A percentile compares a stretch with the other conserved stretches of the same genome.
These are phyloP conservation scores for Chaetomidium leptoderma DNA, from an alignment of 495 filamentous ascomycete genomes.

Conservation along the genomic window DNA sequence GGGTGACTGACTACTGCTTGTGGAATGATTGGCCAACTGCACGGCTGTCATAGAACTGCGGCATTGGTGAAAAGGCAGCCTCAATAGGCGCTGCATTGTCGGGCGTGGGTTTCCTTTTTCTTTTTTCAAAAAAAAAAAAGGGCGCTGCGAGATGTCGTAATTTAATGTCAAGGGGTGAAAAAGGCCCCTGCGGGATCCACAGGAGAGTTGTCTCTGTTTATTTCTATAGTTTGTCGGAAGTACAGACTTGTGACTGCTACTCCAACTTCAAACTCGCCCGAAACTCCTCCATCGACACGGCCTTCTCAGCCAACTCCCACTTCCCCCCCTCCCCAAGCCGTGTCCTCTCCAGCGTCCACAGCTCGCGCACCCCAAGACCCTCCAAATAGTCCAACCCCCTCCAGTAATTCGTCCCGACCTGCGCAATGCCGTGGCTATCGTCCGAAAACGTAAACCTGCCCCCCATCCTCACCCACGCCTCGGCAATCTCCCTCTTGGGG, in stretches of 20 bases:
- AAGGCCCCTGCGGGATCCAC: not conserved
- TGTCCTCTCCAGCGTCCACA: conserved; percentile 48
- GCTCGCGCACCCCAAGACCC: conserved; percentile 42
- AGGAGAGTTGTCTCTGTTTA: not conserved
- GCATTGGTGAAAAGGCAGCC: too few species aligned
- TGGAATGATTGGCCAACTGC: too few species aligned
- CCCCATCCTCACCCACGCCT: conserved; percentile 55
- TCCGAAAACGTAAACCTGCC: conserved; percentile 84
- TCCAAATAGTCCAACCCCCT: conserved; percentile 54
- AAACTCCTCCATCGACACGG: conserved; percentile 32
- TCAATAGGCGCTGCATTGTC: too few species aligned
- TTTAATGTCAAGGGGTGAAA: too few species aligned
- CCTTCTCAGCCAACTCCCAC: conserved; percentile 33
- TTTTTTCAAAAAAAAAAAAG: too few species aligned
- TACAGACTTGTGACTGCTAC: too few species aligned
- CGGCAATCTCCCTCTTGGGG: conserved; percentile 71
- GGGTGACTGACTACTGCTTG: too few species aligned
- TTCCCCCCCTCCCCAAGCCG: conserved; percentile 9
- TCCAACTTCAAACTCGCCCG: conserved; percentile 28
- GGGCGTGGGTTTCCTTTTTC: too few species aligned
- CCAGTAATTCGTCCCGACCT: conserved; percentile 60
- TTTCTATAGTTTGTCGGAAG: not conserved
- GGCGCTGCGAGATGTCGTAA: too few species aligned
- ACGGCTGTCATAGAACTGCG: too few species aligned
- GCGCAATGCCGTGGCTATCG: conserved; percentile 80